Evolutionary conservation across 306 rosid species (phyloP).

Genomic region (Medicago lupulina): DNA sequence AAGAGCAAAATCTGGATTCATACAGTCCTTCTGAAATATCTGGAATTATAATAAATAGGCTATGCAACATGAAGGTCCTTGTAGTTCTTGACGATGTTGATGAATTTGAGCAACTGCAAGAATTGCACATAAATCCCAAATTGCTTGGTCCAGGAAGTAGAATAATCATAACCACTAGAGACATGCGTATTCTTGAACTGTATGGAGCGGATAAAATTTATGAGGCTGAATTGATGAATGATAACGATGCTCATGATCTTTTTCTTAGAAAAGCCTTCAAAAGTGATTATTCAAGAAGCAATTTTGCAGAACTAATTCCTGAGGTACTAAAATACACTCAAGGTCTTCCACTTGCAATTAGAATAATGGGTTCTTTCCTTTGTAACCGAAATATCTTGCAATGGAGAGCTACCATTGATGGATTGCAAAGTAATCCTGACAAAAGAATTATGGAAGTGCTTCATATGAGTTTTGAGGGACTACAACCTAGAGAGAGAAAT

Average conservation of each 20-base stretch:
- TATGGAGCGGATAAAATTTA: background rate
- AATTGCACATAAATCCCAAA: background rate
- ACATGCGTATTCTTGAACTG: background rate
- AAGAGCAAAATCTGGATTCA: too few relatives aligned
- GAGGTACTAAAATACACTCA: conserved; percentile 17
- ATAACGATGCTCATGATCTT: conserved; percentile 1
- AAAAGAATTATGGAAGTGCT: conserved; percentile 1
- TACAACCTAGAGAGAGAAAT: background rate
- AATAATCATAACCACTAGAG: conserved; percentile 9
- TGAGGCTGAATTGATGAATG: background rate
- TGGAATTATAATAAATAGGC: background rate
- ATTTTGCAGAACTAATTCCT: background rate
- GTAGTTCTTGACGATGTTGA: conserved; percentile 17
- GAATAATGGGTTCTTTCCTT: background rate
- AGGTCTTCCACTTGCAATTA: conserved; percentile 13
- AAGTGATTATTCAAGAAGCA: conserved; percentile 2
- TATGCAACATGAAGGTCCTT: background rate
- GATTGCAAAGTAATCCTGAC: background rate
- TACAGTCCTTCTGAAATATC: too few relatives aligned
- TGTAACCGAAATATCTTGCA: background rate
- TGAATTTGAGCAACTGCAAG: conserved; percentile 4
- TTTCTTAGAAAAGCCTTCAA: conserved; percentile 11
- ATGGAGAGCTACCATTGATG: conserved; percentile 14
- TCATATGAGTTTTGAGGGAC: background rate
- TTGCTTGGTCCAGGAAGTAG: background rate